phyloP scores from a whole-genome alignment of 1,284 basidiomycete genomes.

The Irpex sp. region DNA sequence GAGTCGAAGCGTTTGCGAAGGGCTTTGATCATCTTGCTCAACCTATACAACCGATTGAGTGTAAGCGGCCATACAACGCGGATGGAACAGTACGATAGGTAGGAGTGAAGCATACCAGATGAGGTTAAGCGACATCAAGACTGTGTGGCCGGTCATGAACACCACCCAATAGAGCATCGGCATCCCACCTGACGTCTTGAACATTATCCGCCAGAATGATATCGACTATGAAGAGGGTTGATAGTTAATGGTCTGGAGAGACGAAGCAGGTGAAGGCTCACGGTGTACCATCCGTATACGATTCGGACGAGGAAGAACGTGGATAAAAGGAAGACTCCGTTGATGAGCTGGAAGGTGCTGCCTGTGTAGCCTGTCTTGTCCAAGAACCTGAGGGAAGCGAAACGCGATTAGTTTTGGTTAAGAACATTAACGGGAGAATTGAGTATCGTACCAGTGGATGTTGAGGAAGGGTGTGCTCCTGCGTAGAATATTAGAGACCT shows the following conservation, averaged over 20 bases:
- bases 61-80: not conserved
- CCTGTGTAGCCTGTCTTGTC: slow-evolving; percentile 73
- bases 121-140: slow-evolving; percentile 65
- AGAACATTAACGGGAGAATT: not conserved
- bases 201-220: slow-evolving; percentile 56
- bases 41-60: slow-evolving; percentile 38
- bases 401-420: no score
- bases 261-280: slow-evolving; percentile 29
- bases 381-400: slow-evolving; percentile 43
- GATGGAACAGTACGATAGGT: not conserved
- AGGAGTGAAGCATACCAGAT: slow-evolving; percentile 51
- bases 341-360: slow-evolving; percentile 58
- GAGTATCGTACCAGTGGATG: slow-evolving; percentile 56
- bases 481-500: not conserved
- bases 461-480: slow-evolving; percentile 79
- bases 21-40: slow-evolving; percentile 62
- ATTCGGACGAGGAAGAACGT: slow-evolving; percentile 64
- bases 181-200: slow-evolving; percentile 37
- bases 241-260: not conserved
- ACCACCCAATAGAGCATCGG: slow-evolving; percentile 43
- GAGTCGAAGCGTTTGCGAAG: slow-evolving; percentile 57
- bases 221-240: slow-evolving; percentile 36
- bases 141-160: slow-evolving; percentile 53
- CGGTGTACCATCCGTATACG: slow-evolving; percentile 61
- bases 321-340: slow-evolving; percentile 58